These are phyloP conservation scores for Luvunga scandens DNA, from an alignment of 345 rosid genomes.

Conservation along the genomic window DNA sequence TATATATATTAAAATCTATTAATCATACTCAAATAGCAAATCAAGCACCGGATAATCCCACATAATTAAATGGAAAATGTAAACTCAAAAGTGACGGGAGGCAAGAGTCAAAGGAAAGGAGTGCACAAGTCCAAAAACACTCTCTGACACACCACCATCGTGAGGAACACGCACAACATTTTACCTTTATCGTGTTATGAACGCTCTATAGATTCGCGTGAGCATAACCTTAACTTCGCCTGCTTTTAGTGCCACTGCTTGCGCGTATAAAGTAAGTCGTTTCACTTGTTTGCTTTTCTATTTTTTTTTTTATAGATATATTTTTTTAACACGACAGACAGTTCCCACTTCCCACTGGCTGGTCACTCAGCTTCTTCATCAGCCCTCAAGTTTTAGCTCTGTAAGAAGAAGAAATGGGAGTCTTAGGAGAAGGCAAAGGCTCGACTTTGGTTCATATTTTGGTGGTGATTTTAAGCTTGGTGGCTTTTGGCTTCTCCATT, in stretches of 20 bases:
- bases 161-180: neutral
- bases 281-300: neutral
- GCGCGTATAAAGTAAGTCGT: neutral
- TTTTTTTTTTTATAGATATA: neutral
- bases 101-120: no score
- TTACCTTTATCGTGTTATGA: neutral
- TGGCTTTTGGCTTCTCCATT: constrained; percentile 86
- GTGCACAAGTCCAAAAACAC: neutral
- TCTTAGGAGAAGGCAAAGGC: constrained; percentile 63
- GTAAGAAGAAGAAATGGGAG: constrained; percentile 2
- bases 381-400: no score
- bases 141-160: neutral
- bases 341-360: neutral
- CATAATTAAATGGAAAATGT: no score
- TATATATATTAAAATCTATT: no score
- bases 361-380: neutral
- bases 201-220: neutral
- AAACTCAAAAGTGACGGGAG: neutral
- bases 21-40: neutral
- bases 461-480: constrained; percentile 71
- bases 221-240: neutral
- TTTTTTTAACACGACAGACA: neutral
- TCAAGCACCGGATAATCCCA: neutral
- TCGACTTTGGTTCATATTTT: constrained; percentile 71
- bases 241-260: constrained; percentile 6